Evolutionary conservation across 768 basidiomycete genomes (phyloP), one percentile per base, ranked within the genome.

Genomic region (Lanmaoa rubissima): DNA sequence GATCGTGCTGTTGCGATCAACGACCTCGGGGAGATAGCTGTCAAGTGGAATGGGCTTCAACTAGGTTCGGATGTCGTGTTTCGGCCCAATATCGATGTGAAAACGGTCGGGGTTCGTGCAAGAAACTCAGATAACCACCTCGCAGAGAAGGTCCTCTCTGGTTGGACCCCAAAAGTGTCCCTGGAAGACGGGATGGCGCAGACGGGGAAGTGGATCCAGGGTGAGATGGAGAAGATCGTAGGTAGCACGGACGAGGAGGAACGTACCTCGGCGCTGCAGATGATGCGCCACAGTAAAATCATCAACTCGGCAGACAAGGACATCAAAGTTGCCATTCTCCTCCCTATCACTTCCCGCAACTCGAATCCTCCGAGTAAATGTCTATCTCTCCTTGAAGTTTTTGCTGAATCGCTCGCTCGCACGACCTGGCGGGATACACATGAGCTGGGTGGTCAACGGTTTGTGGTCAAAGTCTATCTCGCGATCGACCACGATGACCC

Each of bases 331-430:
- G 84, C 79, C 2, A 73, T 85, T 41, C 72, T 85, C 3, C 76
- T 86, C 9, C 84, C 84, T 2, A 76, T 86, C 61, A 85, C 84
- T 1, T 85, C 83, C 9, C 74, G 79, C 1, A 78, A 80, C 5
- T 65, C 66, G 0, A 32, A 56, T 2, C 57, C 66, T 5, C 75
- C 75, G 0, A 54, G 59, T 1, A 63, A 73, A 38, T 84, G 82
- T 54, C 68, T 84, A 8, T 58, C 64, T 4, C 71, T 78, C 36
- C 76, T 86, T 6, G 26, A 51, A 4, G 41, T 12, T 0, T 85
- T 85, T 61, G 75, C 78, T 0, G 52, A 61, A 19, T 82, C 81
- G 4, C 67, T 85, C 16, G 39, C 63, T 5, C 62, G 64, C 13
- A 83, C 84, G 2, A 84, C 83, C 0, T 75, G 72, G 69, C 63